Evolutionary conservation across 805 yeast genomes (phyloP).

Genomic region (Candida awuae): DNA sequence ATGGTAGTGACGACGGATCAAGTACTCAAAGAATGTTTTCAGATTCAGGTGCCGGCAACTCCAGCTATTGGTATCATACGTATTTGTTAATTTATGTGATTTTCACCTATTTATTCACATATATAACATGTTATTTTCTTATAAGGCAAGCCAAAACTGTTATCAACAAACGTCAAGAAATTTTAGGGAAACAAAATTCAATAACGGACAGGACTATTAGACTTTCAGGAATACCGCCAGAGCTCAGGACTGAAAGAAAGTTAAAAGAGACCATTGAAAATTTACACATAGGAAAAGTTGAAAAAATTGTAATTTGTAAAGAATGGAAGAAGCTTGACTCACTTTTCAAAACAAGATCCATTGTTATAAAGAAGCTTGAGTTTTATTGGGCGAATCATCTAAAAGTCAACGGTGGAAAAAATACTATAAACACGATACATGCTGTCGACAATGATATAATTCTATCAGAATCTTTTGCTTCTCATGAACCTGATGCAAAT

Average conservation of each 20-base stretch:
- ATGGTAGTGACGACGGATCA: conserved; percentile 33
- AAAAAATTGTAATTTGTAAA: conserved; percentile 68
- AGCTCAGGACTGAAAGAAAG: conserved; percentile 61
- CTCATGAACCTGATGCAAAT: not conserved
- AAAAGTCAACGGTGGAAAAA: not conserved
- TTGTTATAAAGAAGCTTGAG: conserved; percentile 53
- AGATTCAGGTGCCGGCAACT: conserved; percentile 23
- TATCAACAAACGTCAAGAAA: conserved; percentile 68
- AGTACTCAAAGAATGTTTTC: too few species aligned
- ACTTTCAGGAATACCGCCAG: conserved; percentile 81
- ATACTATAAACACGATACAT: not conserved
- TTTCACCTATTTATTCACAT: conserved; percentile 81
- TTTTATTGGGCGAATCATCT: conserved; percentile 58
- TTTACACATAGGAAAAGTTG: conserved; percentile 72
- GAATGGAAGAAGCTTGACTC: conserved; percentile 76
- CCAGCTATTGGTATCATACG: conserved; percentile 26
- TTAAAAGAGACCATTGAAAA: conserved; percentile 69
- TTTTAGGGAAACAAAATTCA: conserved; percentile 79
- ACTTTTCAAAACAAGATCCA: conserved; percentile 52
- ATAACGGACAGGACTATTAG: conserved; percentile 87
- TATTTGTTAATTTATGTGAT: conserved; percentile 82
- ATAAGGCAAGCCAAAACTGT: conserved; percentile 66
- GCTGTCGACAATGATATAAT: too few species aligned
- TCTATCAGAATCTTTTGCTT: too few species aligned
- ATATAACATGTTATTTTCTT: conserved; percentile 50